These are phyloP conservation scores for Rhynchospora pubera DNA, from an alignment of 176 grass and related monocot species.

Conservation along the genomic window DNA sequence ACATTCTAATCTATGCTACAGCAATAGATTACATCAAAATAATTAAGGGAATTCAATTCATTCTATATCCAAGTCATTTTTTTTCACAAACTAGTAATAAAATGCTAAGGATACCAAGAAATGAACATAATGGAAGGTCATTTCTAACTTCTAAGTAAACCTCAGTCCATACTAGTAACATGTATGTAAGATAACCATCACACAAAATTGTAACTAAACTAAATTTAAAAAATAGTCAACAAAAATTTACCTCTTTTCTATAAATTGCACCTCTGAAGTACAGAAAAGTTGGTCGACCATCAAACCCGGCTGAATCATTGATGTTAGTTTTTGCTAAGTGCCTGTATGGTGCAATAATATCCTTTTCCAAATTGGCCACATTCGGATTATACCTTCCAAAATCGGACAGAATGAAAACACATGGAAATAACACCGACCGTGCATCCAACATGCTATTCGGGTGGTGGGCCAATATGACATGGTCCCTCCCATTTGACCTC, in stretches of 20 bases:
- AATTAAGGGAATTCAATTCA: neutral
- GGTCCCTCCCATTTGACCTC: constrained; percentile 58
- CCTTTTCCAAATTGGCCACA: constrained; percentile 83
- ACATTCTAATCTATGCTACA: neutral
- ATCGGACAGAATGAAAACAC: constrained; percentile 74
- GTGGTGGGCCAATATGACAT: constrained; percentile 85
- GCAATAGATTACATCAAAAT: neutral
- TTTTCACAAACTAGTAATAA: neutral
- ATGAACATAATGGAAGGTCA: neutral
- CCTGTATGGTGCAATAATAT: constrained; percentile 71
- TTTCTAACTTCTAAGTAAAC: neutral
- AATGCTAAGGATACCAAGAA: neutral
- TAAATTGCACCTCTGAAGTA: constrained; percentile 92
- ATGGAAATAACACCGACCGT: constrained; percentile 41
- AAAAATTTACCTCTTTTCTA: constrained; percentile 84
- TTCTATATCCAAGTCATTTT: neutral
- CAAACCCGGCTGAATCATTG: constrained; percentile 59
- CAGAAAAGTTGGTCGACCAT: constrained; percentile 54
- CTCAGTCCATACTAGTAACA: neutral
- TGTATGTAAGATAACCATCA: neutral
- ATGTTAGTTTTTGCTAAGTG: constrained; percentile 64
- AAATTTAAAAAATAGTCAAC: neutral
- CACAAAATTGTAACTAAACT: neutral
- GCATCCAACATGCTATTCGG: constrained; percentile 81
- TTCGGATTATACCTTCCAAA: constrained; percentile 76